Conservation (phyloP, 2,329 filamentous ascomycete genomes). For the Cercospora canescens region DNA sequence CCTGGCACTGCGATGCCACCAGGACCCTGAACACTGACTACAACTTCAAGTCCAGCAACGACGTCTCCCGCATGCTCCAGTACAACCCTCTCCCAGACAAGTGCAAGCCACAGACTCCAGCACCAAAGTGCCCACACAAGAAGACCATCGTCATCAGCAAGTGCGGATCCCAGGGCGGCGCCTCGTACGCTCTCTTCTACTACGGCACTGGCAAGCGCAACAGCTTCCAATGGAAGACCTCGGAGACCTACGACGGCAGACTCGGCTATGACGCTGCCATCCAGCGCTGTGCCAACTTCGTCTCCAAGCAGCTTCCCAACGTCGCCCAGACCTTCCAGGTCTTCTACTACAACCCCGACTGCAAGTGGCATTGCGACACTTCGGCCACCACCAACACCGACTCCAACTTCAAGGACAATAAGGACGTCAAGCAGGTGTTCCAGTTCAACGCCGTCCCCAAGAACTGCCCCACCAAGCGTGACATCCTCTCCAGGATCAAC, state of each 20-base stretch:
- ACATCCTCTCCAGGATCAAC: background rate
- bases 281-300: background rate
- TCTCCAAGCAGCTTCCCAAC: background rate
- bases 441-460: constrained; percentile 1
- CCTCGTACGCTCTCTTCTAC: background rate
- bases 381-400: background rate
- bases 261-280: background rate
- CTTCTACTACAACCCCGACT: background rate
- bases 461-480: background rate
- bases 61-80: background rate
- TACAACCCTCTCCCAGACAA: background rate
- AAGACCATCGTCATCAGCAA: constrained; percentile 1
- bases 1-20: background rate
- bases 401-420: background rate
- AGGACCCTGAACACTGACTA: background rate
- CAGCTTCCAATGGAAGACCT: background rate
- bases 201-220: background rate
- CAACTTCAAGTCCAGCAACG: background rate
- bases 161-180: background rate
- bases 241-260: background rate
- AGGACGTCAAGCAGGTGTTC: background rate
- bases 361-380: background rate
- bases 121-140: background rate
- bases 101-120: background rate
- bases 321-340: background rate